phyloP scores from a whole-genome alignment of 768 basidiomycete species.

The Pleurotus salmoneostramineus region DNA sequence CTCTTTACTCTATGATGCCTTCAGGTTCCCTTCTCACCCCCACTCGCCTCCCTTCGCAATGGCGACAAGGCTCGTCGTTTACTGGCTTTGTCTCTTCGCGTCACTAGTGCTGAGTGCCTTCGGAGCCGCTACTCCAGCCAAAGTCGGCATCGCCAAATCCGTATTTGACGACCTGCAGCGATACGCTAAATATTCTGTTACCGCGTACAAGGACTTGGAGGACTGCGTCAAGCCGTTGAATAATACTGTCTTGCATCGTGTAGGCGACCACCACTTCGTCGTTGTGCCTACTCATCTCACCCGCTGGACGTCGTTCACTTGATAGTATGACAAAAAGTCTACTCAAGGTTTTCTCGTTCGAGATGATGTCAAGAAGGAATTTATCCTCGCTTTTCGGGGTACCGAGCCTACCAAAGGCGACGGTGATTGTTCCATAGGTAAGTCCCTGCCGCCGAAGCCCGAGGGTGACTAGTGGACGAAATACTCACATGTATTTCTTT shows the following conservation, averaged over 20 bases:
- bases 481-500: not conserved
- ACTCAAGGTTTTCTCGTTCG: not conserved
- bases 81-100: not conserved
- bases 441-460: not conserved
- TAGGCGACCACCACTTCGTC: not conserved
- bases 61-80: not conserved
- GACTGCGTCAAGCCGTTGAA: slow-evolving; percentile 5
- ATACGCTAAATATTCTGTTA: slow-evolving; percentile 2
- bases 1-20: not conserved
- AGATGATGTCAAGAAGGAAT: not conserved
- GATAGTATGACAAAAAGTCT: not conserved
- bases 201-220: slow-evolving; percentile 1
- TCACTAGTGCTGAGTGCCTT: not conserved
- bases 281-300: not conserved
- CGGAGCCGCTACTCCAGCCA: not conserved
- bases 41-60: not conserved
- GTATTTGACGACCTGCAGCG: slow-evolving; percentile 1
- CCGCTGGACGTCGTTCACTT: not conserved
- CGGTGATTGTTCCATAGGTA: not conserved
- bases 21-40: not conserved
- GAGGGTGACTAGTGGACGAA: not conserved
- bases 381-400: not conserved
- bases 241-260: slow-evolving; percentile 1
- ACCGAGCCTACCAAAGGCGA: not conserved
- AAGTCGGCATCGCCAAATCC: not conserved